Evolutionary conservation across 805 yeast species (phyloP).

Genomic region (Nakazawaea populi): DNA sequence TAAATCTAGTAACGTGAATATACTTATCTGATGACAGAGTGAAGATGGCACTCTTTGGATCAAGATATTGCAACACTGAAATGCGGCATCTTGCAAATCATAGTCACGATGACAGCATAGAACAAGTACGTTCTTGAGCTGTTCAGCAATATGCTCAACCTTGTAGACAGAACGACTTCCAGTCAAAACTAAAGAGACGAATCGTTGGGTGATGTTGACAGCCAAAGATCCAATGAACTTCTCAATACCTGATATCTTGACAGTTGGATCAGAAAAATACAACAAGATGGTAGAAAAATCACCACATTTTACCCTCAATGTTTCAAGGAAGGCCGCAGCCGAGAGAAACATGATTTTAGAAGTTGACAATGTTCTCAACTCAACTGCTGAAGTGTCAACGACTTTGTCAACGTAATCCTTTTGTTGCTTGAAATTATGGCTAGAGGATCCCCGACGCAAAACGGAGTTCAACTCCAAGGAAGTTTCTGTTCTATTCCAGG

Average conservation of each 20-base stretch:
- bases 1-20: constrained; percentile 77
- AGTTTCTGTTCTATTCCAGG: constrained; percentile 82
- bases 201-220: constrained; percentile 50
- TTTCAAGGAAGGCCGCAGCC: constrained; percentile 74
- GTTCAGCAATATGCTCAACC: constrained; percentile 55
- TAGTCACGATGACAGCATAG: constrained; percentile 74
- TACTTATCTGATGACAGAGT: constrained; percentile 65
- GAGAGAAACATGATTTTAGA: constrained; percentile 85
- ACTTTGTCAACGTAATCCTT: constrained; percentile 49
- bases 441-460: constrained; percentile 82
- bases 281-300: constrained; percentile 70
- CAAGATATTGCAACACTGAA: constrained; percentile 67
- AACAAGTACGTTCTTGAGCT: constrained; percentile 61
- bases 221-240: constrained; percentile 64
- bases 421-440: constrained; percentile 72
- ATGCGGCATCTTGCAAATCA: constrained; percentile 72
- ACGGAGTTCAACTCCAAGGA: constrained; percentile 90
- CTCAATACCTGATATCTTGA: constrained; percentile 60
- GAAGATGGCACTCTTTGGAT: constrained; percentile 68
- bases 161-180: constrained; percentile 53
- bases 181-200: constrained; percentile 40
- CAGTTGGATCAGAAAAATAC: constrained; percentile 84
- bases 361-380: constrained; percentile 50
- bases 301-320: constrained; percentile 72
- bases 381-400: constrained; percentile 46